Base-by-base conservation (phyloP, 2,329 filamentous ascomycete genomes). In the Cladosporium colombiae region DNA sequence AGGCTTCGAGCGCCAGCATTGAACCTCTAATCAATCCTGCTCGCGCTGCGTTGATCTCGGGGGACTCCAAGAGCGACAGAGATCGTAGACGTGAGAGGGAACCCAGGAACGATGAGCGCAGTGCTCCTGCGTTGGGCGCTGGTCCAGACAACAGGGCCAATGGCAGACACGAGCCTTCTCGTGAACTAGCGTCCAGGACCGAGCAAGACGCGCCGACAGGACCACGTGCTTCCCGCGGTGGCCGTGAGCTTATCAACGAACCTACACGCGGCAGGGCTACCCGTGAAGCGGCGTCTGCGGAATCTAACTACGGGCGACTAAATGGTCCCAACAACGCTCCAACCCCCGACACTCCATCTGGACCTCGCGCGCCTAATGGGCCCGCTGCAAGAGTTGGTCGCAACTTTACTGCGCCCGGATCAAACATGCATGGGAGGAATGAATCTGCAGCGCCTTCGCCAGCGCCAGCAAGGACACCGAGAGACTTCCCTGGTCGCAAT, bases 291-390 rank as follows among this genome's bases (percentile, higher is more conserved):
- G 71, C 71, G 23, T 75, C 76, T 18, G 76, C 79, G 62, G 82
- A 85, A 64, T 79, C 81, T 13, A 81, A 79, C 58, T 84, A 82
- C 70, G 82, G 82, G 33, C 77, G 83, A 44, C 73, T 84, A 21
- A 85, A 84, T 67, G 75, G 75, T 31, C 77, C 49, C n/a, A 44
- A 40, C 29, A 53, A 59, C 29, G 58, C 46, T 49, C 21, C 64
- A 8, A 10, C 46, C 29, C 44, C 44, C 2, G 57, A 61, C 49
- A 59, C 58, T 23, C 85, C 86, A 27, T 85, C 83, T 46, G 86
- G 85, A 1, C 86, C 86, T 61, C 79, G 83, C 65, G 78, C 78
- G 71, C 74, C 76, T 67, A 80, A 77, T 66, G 78, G 76, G 64
- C 69, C 73, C n/a, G 67, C 73, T 63, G 74, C 74, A 13, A 74